phyloP scores from a whole-genome alignment of 441 rosid genomes.

The Populus hybrid region DNA sequence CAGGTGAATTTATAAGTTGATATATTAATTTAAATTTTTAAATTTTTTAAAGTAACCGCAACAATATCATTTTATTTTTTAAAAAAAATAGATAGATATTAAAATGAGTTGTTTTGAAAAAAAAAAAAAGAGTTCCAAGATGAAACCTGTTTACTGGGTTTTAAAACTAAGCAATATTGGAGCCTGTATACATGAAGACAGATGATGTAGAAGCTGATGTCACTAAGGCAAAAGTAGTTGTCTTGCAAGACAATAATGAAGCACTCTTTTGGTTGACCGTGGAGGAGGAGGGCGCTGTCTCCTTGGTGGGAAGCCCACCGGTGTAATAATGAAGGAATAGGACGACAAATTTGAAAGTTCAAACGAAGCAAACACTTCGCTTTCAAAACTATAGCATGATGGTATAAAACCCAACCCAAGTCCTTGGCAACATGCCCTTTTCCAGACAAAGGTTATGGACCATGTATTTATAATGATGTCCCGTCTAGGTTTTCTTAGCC shows the following conservation, averaged over 20 bases:
- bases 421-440: conserved; percentile 8
- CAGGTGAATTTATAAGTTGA: fast-evolving
- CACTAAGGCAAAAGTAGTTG: background rate
- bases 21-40: too few relatives aligned
- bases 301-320: conserved; percentile 10
- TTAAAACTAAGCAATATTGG: too few relatives aligned
- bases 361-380: background rate
- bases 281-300: conserved; percentile 8
- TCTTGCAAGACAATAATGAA: background rate
- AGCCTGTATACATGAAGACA: background rate
- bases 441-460: conserved; percentile 21
- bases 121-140: too few relatives aligned
- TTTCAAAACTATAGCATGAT: background rate
- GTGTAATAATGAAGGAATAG: background rate
- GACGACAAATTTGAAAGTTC: background rate
- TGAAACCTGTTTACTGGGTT: too few relatives aligned
- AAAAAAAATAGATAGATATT: too few relatives aligned
- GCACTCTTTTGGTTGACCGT: background rate
- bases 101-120: too few relatives aligned
- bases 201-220: background rate
- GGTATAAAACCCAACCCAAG: too few relatives aligned
- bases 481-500: conserved; percentile 8
- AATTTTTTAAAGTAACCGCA: too few relatives aligned
- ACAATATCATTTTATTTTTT: too few relatives aligned
- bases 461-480: background rate